Percentiles rank a stretch among this genome's conserved stretches.
These are phyloP conservation scores for Casaregolazyma suthepensis DNA, from an alignment of 1,139 yeast genomes.

Conservation along the genomic window DNA sequence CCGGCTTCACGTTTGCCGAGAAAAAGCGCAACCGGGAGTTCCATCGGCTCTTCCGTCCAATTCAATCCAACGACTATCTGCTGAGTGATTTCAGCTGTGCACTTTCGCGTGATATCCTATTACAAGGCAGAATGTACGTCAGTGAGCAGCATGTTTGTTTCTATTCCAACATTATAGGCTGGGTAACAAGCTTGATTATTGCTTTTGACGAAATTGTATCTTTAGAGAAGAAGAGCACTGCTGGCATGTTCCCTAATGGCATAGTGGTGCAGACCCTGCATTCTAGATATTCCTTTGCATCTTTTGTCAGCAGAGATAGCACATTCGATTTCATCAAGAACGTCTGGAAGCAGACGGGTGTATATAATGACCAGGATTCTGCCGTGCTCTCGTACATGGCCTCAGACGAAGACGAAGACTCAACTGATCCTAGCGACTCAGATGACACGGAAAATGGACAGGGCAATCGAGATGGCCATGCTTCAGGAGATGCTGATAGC, in stretches of 20 bases:
- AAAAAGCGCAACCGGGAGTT: constrained; percentile 69
- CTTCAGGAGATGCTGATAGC: constrained; percentile 13
- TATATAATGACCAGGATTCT: constrained; percentile 31
- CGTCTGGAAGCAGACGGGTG: constrained; percentile 33
- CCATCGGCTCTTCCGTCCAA: constrained; percentile 64
- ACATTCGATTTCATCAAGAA: constrained; percentile 58
- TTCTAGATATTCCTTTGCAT: constrained; percentile 69
- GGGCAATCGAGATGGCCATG: constrained; percentile 15
- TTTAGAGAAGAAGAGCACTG: constrained; percentile 77
- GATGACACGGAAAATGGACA: constrained; percentile 19
- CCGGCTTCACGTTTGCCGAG: constrained; percentile 50
- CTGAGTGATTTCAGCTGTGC: constrained; percentile 90
- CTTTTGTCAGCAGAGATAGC: constrained; percentile 75
- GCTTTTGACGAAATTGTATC: constrained; percentile 65
- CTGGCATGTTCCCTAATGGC: constrained; percentile 89
- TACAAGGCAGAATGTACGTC: constrained; percentile 87
- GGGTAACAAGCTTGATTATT: constrained; percentile 79
- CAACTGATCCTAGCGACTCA: constrained; percentile 10
- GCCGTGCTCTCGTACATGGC: constrained; percentile 15
- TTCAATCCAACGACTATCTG: constrained; percentile 65
- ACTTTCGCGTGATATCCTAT: constrained; percentile 72
- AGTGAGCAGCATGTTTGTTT: constrained; percentile 80
- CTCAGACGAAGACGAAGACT: constrained; percentile 24
- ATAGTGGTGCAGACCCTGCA: constrained; percentile 65
- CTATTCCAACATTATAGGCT: constrained; percentile 85